Evolutionary conservation across 2,329 filamentous ascomycete genomes (phyloP).

Genomic region (Lachnellula arida): DNA sequence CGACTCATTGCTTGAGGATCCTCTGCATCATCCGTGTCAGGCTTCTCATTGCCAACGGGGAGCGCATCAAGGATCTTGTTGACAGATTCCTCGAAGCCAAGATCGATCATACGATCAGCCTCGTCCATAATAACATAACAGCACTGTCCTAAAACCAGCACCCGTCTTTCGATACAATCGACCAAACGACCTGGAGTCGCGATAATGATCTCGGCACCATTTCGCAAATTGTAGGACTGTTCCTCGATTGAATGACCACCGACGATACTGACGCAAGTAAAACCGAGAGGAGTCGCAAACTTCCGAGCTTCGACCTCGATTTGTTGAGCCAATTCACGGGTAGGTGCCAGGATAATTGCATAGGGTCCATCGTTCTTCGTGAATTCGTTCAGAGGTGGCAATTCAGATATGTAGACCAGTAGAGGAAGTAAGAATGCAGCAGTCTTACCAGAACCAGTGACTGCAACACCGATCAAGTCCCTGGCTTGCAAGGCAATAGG

Average conservation of each 20-base stretch:
- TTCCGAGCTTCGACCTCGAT: constrained; percentile 93
- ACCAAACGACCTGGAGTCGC: constrained; percentile 97
- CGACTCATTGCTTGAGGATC: constrained; percentile 79
- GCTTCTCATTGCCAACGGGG: constrained; percentile 90
- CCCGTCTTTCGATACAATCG: constrained; percentile 90
- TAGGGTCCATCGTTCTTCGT: constrained; percentile 96
- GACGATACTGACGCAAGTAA: constrained; percentile 95
- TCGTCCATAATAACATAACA: constrained; percentile 99
- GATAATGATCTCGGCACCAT: constrained; percentile 95
- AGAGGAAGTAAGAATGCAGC: constrained; percentile 90
- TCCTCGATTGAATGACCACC: constrained; percentile 94
- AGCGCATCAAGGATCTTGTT: constrained; percentile 96
- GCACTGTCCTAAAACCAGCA: constrained; percentile 90
- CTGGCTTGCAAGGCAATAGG: constrained; percentile 89
- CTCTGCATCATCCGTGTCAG: constrained; percentile 88
- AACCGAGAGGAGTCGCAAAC: constrained; percentile 85
- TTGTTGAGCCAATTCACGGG: constrained; percentile 94
- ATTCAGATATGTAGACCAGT: constrained; percentile 87
- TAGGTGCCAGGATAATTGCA: constrained; percentile 93
- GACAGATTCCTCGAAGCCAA: constrained; percentile 95
- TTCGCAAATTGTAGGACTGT: constrained; percentile 81
- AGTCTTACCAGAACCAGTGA: constrained; percentile 97
- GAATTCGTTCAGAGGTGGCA: constrained; percentile 76
- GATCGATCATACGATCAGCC: constrained; percentile 97
- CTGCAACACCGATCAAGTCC: constrained; percentile 96